phyloP scores from a whole-genome alignment of 2,329 filamentous ascomycete species.

The Ambrosiella beaveri region DNA sequence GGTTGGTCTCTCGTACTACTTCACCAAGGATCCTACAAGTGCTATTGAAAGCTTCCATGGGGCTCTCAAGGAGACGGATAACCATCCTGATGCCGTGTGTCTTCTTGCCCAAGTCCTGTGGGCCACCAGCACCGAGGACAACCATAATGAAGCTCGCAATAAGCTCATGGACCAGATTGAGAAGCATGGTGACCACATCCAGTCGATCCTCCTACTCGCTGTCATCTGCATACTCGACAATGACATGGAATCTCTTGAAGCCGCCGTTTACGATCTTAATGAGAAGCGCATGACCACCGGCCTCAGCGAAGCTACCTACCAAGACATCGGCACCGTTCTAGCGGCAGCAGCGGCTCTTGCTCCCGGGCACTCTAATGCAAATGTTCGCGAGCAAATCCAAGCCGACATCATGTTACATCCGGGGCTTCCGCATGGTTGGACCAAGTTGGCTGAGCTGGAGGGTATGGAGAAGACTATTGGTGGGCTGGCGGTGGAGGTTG shows the following conservation, averaged over 20 bases:
- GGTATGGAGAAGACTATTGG: slow-evolving; percentile 56
- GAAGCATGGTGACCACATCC: slow-evolving; percentile 54
- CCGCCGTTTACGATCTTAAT: slow-evolving; percentile 63
- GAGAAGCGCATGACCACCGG: slow-evolving; percentile 50
- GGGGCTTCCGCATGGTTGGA: slow-evolving; percentile 65
- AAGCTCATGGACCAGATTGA: slow-evolving; percentile 70
- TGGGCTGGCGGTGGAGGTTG: slow-evolving; percentile 42
- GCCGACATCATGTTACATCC: slow-evolving; percentile 69
- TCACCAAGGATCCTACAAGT: slow-evolving; percentile 43
- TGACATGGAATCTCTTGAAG: slow-evolving; percentile 62
- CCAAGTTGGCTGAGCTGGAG: slow-evolving; percentile 45
- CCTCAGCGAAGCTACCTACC: slow-evolving; percentile 45
- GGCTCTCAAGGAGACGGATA: slow-evolving; percentile 58
- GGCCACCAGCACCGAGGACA: slow-evolving; percentile 64
- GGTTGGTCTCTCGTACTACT: slow-evolving; percentile 67
- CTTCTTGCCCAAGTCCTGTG: slow-evolving; percentile 82
- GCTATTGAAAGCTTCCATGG: slow-evolving; percentile 66
- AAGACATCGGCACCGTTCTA: slow-evolving; percentile 56
- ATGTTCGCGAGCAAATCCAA: slow-evolving; percentile 47
- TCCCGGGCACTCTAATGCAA: slow-evolving; percentile 29
- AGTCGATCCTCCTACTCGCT: slow-evolving; percentile 64
- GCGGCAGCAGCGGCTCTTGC: slow-evolving; percentile 51
- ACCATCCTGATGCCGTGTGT: slow-evolving; percentile 69
- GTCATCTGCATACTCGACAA: slow-evolving; percentile 68
- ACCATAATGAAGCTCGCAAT: slow-evolving; percentile 58